Base-by-base conservation (phyloP, 2,329 filamentous ascomycete genomes). In the Chaetomiaceae sp. region DNA sequence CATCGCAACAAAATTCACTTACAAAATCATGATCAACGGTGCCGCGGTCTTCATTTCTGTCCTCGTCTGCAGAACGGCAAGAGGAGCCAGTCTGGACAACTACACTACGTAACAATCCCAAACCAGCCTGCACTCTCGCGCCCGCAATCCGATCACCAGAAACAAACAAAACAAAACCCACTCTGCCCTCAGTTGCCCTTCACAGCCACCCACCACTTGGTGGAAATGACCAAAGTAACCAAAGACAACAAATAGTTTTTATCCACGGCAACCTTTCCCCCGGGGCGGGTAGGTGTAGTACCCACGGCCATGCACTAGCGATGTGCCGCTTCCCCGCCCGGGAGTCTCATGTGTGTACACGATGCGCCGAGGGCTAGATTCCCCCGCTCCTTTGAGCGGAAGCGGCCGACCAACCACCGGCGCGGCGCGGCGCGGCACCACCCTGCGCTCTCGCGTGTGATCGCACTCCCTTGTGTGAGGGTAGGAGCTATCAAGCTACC, bases 401-500 rank as follows among this genome's bases (percentile, higher is more conserved):
- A n/a, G n/a, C n/a, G n/a, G n/a, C n/a, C n/a, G n/a, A n/a, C n/a
- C n/a, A n/a, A n/a, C 26, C 38, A 14, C 24, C 35, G 44, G 37
- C 46, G 50, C 35, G 40, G 51, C 53, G 38, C 48, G 50, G 27
- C 49, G 45, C 40, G 45, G 34, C 14, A 38, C 34, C n/a, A 10
- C 19, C 33, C 36, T 41, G 47, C 50, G 27, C 43, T n/a, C 19
- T 20, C 42, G n/a, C n/a, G n/a, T n/a, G n/a, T n/a, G 12, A 20
- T 22, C 20, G 38, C 29, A n/a, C 11, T 6, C 14, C 34, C 12
- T 48, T 22, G 14, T 49, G 34, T 18, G 53, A 68, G 67, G 68
- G 68, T 70, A 65, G 68, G 68, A 69, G 68, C 68, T 71, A 67
- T 70, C 61, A 70, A 71, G 69, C 68, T 63, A 71, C 68, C 69